Evolutionary conservation across 2,329 filamentous ascomycete genomes (phyloP).

Genomic region (Venturia effusa): DNA sequence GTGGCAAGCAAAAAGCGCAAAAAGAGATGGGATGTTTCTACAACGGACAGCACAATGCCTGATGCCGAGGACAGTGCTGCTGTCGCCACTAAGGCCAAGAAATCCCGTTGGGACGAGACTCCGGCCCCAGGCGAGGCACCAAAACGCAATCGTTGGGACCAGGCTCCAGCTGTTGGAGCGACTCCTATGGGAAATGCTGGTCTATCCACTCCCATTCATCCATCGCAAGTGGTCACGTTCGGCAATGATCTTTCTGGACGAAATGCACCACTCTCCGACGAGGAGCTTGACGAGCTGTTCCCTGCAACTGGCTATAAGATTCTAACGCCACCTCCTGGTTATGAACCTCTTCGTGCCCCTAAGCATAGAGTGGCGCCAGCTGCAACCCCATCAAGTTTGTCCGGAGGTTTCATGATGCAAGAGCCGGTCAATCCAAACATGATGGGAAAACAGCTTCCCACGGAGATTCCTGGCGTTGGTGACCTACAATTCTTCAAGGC

Average conservation of each 20-base stretch:
- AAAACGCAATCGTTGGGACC: slow-evolving; percentile 78
- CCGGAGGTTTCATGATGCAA: slow-evolving; percentile 91
- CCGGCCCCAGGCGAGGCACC: slow-evolving; percentile 46
- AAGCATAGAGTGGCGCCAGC: slow-evolving; percentile 66
- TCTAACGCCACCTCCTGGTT: slow-evolving; percentile 80
- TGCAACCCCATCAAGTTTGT: slow-evolving; percentile 44
- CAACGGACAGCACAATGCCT: slow-evolving; percentile 35
- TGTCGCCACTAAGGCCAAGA: slow-evolving; percentile 54
- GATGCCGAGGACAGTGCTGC: slow-evolving; percentile 28
- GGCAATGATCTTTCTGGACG: slow-evolving; percentile 71
- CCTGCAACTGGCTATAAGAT: slow-evolving; percentile 90
- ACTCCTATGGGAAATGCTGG: slow-evolving; percentile 51
- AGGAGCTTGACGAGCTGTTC: slow-evolving; percentile 85
- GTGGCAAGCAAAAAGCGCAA: slow-evolving; percentile 49
- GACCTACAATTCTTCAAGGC: slow-evolving; percentile 97
- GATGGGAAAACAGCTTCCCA: slow-evolving; percentile 82
- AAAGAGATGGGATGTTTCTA: slow-evolving; percentile 89
- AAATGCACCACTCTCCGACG: slow-evolving; percentile 62
- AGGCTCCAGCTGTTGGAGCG: slow-evolving; percentile 62
- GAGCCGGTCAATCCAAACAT: slow-evolving; percentile 76
- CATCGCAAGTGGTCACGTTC: slow-evolving; percentile 50
- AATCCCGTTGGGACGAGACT: slow-evolving; percentile 81
- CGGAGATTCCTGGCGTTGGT: slow-evolving; percentile 89
- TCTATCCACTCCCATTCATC: slow-evolving; percentile 23
- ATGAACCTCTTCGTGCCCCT: slow-evolving; percentile 70